Percentiles rank a stretch among this genome's conserved stretches.
Conservation (phyloP, 169 alveolate species). For the Plasmodium knowlesi region DNA sequence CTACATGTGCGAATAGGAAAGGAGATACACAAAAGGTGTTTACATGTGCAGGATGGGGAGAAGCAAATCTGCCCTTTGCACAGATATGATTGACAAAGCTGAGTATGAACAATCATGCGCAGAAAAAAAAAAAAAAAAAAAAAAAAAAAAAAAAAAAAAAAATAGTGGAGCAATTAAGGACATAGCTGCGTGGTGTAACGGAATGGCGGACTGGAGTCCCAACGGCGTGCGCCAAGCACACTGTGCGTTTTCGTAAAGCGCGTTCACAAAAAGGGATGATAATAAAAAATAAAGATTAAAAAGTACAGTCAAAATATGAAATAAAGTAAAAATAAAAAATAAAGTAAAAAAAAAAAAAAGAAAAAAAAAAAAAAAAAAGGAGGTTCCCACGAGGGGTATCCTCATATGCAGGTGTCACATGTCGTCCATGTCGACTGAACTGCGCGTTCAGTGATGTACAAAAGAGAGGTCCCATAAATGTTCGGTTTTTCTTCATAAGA, state of each 20-base stretch:
- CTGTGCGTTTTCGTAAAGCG: neutral
- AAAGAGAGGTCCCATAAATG: neutral
- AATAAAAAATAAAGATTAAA: neutral
- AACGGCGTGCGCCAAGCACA: neutral
- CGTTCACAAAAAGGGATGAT: neutral
- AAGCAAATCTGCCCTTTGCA: neutral
- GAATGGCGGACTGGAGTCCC: neutral
- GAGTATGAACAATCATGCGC: neutral
- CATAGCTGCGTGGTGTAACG: neutral
- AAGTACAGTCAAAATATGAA: too few species aligned
- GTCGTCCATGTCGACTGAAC: neutral
- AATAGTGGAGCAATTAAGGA: neutral
- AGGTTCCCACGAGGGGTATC: neutral
- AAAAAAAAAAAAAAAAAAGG: neutral
- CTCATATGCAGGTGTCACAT: neutral
- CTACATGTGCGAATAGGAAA: conserved; percentile 1
- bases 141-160: neutral
- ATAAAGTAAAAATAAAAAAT: neutral
- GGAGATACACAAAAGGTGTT: neutral
- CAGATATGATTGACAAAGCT: neutral
- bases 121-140: neutral
- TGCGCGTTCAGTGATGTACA: neutral
- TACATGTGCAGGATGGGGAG: neutral
- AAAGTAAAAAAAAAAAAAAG: neutral
- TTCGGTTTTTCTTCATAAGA: neutral